Conservation (phyloP, 805 yeast genomes). For the Schizosaccharomyces pombe region DNA sequence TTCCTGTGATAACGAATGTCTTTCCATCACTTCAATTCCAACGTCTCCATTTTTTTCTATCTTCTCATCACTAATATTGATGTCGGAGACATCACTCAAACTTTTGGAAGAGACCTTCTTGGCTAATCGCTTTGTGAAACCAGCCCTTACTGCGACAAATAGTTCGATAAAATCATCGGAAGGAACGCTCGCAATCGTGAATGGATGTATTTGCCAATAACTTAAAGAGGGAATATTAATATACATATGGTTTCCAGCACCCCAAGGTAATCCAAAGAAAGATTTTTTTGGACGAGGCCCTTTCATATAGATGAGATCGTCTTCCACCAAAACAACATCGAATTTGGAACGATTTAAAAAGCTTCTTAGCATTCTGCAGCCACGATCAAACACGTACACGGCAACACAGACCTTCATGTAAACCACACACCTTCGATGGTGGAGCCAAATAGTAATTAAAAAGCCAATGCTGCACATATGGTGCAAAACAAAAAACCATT, state of each 20-base stretch:
- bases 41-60: background rate
- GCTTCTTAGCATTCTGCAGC: background rate
- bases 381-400: background rate
- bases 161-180: conserved; percentile 12
- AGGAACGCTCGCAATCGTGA: conserved; percentile 20
- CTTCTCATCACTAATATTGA: background rate
- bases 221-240: conserved; percentile 9
- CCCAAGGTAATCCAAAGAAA: conserved; percentile 6
- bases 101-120: background rate
- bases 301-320: background rate
- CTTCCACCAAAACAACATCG: background rate
- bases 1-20: background rate
- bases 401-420: background rate
- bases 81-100: too few species aligned
- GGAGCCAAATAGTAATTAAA: background rate
- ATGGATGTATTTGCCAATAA: conserved; percentile 11
- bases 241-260: conserved; percentile 11
- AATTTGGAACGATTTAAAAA: background rate
- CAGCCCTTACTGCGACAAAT: background rate
- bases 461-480: background rate
- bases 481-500: background rate
- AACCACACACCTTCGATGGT: background rate
- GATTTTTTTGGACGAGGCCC: background rate
- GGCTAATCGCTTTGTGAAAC: background rate
- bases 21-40: background rate